A percentile compares a stretch with the other conserved stretches of the same genome.
These are phyloP conservation scores for Pythium dissotocum DNA, from an alignment of 352 stramenopile species.

Conservation along the genomic window DNA sequence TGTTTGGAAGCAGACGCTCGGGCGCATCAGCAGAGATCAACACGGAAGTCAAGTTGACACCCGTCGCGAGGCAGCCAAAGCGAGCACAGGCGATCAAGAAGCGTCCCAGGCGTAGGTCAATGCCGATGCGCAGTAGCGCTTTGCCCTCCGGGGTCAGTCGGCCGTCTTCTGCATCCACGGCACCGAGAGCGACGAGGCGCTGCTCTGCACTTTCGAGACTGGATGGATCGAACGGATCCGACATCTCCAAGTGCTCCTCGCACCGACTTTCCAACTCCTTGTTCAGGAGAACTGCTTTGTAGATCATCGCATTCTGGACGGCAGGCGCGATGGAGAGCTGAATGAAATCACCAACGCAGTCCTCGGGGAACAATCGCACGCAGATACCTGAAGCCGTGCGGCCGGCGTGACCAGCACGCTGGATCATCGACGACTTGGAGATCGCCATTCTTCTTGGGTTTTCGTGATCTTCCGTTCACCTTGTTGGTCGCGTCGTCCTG, in stretches of 20 bases:
- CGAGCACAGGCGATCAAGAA: slow-evolving; percentile 29
- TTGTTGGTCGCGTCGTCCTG: too few relatives aligned
- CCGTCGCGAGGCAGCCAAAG: slow-evolving; percentile 26
- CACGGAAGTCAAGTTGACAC: slow-evolving; percentile 27
- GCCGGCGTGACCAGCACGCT: slow-evolving; percentile 28
- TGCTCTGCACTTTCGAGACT: slow-evolving; percentile 1
- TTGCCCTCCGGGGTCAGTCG: slow-evolving; percentile 24
- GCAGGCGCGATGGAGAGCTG: slow-evolving; percentile 6
- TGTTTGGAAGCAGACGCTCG: slow-evolving; percentile 24
- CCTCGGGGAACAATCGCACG: slow-evolving; percentile 25
- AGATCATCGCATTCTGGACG: slow-evolving; percentile 29
- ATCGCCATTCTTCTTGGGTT: neutral
- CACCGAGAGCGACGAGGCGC: slow-evolving; percentile 17
- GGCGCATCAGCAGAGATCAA: slow-evolving; percentile 21
- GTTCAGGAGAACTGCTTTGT: slow-evolving; percentile 32
- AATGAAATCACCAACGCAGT: slow-evolving; percentile 7
- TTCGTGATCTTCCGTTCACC: too few relatives aligned
- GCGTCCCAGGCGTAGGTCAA: slow-evolving; percentile 28
- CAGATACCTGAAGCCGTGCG: slow-evolving; percentile 27
- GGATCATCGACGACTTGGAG: slow-evolving; percentile 28
- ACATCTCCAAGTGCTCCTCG: slow-evolving; percentile 17
- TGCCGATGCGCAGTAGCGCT: slow-evolving; percentile 20
- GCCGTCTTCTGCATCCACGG: slow-evolving; percentile 15
- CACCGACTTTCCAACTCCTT: slow-evolving; percentile 18
- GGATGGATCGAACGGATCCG: slow-evolving; percentile 23